A percentile compares a stretch with the other conserved stretches of the same genome.
Conservation (phyloP, 495 filamentous ascomycete genomes). For the Diplogelasinospora grovesii region DNA sequence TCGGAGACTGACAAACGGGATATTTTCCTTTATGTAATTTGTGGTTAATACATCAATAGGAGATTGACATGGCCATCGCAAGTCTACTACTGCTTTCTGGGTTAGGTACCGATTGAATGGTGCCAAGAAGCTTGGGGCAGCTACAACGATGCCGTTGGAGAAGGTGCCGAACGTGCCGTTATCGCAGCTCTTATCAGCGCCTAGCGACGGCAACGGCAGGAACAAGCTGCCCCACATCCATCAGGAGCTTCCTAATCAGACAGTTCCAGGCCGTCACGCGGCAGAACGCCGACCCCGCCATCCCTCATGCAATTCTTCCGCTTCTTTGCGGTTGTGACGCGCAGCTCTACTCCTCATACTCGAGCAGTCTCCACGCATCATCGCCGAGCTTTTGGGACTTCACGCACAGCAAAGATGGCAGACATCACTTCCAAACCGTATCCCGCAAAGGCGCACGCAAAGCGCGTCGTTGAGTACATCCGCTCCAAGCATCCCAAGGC, state of each 20-base stretch:
- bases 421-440: constrained; percentile 59
- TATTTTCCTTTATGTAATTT: too few species aligned
- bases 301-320: neutral
- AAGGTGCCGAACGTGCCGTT: neutral
- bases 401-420: constrained; percentile 16
- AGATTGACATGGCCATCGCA: too few species aligned
- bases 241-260: neutral
- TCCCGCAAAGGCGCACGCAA: constrained; percentile 86
- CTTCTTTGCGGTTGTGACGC: neutral
- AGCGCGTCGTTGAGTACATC: constrained; percentile 73
- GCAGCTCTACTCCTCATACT: neutral
- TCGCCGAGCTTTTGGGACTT: constrained; percentile 1
- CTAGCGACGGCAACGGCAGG: neutral
- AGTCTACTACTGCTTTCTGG: too few species aligned
- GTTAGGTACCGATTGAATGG: too few species aligned
- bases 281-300: neutral
- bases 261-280: neutral
- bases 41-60: too few species aligned
- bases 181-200: neutral
- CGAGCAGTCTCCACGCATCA: neutral
- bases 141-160: neutral
- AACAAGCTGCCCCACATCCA: neutral
- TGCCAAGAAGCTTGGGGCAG: too few species aligned
- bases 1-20: too few species aligned
- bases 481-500: constrained; percentile 49